These are phyloP conservation scores for Nakazawaea ernobii DNA, from an alignment of 805 yeast species.

Conservation along the genomic window DNA sequence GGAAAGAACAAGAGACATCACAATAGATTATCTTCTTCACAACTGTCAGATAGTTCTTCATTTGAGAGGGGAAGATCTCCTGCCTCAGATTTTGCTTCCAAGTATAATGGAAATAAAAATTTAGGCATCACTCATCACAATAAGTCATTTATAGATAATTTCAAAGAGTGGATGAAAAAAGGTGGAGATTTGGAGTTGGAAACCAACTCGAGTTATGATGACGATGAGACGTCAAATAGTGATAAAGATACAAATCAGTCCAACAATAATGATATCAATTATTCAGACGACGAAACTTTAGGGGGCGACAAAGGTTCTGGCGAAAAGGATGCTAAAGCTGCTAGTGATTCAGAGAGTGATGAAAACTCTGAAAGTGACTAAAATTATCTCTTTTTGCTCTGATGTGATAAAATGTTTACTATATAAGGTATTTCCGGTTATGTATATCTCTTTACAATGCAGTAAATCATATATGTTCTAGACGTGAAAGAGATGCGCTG, in stretches of 20 bases:
- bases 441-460: not conserved
- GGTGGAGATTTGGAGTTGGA: constrained; percentile 10
- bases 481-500: not conserved
- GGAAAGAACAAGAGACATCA: constrained; percentile 12
- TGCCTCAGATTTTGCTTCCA: constrained; percentile 61
- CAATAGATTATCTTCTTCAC: not conserved
- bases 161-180: constrained; percentile 22
- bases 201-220: constrained; percentile 3
- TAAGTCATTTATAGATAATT: constrained; percentile 20
- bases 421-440: too few species aligned
- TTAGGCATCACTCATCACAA: constrained; percentile 10
- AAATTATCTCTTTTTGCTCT: not conserved
- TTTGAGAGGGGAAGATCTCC: constrained; percentile 36
- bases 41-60: not conserved
- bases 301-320: too few species aligned
- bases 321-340: not conserved
- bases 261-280: too few species aligned
- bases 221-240: not conserved
- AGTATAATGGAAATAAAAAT: constrained; percentile 32
- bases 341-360: not conserved
- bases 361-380: not conserved
- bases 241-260: not conserved
- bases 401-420: too few species aligned
- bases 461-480: too few species aligned
- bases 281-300: too few species aligned